Percentiles rank a stretch among this genome's conserved stretches.
These are phyloP conservation scores for Silene vulgaris DNA, from an alignment of 179 eudicot genomes.

Conservation along the genomic window DNA sequence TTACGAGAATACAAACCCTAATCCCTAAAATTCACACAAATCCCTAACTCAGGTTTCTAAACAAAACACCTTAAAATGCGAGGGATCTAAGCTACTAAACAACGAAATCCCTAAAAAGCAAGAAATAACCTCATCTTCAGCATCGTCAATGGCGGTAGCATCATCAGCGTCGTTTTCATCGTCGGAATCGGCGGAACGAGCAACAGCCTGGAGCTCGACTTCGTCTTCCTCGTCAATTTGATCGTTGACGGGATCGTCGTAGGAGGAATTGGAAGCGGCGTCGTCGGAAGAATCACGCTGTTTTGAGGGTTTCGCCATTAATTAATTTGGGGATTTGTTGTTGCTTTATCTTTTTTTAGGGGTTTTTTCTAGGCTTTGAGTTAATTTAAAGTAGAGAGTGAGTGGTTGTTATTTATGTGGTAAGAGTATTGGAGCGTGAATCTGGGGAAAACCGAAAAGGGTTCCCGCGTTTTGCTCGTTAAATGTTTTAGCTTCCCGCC, in stretches of 20 bases:
- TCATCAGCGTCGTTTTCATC: constrained; percentile 37
- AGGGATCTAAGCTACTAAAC: constrained; percentile 12
- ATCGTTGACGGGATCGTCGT: constrained; percentile 37
- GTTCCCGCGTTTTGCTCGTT: no score
- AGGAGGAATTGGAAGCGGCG: constrained; percentile 37
- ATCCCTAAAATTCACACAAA: no score
- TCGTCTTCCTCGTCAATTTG: constrained; percentile 55
- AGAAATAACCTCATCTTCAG: constrained; percentile 27
- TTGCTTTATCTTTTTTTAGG: no score
- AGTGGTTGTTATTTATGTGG: no score
- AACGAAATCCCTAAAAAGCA: background rate
- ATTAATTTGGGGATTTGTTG: background rate
- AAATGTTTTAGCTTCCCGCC: no score
- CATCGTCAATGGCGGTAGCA: constrained; percentile 27
- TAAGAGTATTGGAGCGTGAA: no score
- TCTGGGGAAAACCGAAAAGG: no score
- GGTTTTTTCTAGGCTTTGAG: no score
- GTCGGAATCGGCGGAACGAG: constrained; percentile 55
- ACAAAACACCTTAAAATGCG: no score
- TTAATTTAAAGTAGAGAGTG: no score
- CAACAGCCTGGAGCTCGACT: constrained; percentile 88
- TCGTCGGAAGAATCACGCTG: constrained; percentile 37
- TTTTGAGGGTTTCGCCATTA: constrained; percentile 48
- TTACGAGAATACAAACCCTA: no score
- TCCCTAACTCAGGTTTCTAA: no score